phyloP scores from a whole-genome alignment of 2,329 filamentous ascomycete species.

The Graphilbum sp. region DNA sequence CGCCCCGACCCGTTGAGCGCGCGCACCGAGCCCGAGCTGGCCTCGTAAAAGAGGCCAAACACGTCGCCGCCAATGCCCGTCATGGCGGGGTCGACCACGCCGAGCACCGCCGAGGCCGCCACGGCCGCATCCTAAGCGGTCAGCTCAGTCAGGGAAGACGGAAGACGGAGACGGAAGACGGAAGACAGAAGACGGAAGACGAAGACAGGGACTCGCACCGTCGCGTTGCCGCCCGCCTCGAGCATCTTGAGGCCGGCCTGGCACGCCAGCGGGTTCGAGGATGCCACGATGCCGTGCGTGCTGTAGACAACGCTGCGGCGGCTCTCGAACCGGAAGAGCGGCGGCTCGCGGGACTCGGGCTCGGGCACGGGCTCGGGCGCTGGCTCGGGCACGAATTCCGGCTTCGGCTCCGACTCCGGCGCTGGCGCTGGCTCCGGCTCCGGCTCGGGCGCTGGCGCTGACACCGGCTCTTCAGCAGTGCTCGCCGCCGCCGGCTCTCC shows the following conservation, averaged over 20 bases:
- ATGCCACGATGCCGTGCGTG: constrained; percentile 76
- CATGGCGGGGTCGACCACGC: constrained; percentile 81
- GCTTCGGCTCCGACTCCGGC: no score
- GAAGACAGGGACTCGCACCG: constrained; percentile 45
- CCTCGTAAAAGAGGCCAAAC: constrained; percentile 83
- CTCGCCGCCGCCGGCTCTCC: no score
- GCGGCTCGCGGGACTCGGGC: constrained; percentile 3
- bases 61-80: constrained; percentile 90
- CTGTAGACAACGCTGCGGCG: constrained; percentile 83
- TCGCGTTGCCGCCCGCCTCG: constrained; percentile 74
- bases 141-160: no score
- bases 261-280: constrained; percentile 72
- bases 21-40: constrained; percentile 59
- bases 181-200: no score
- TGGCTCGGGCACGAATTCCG: neutral
- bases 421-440: no score
- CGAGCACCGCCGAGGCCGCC: constrained; percentile 72
- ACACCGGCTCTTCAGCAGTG: no score
- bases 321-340: constrained; percentile 31
- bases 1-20: constrained; percentile 87
- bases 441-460: no score
- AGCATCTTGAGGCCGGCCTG: constrained; percentile 71
- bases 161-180: no score
- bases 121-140: constrained; percentile 65
- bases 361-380: neutral